Base-by-base conservation (phyloP, 352 stramenopile species). In the Saprolegnia diclina region DNA sequence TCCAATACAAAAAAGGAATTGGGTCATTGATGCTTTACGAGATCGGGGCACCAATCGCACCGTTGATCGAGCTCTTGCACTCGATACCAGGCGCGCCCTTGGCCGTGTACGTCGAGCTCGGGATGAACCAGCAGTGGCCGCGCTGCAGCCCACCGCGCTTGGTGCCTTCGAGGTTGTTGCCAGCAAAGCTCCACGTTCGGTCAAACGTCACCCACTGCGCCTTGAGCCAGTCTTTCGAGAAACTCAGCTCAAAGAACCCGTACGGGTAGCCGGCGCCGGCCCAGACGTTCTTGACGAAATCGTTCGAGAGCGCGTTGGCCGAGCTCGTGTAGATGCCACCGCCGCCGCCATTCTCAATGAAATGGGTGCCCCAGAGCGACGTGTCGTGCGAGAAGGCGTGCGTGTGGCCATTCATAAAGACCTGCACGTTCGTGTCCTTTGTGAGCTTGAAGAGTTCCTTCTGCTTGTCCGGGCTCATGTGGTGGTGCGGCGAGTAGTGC, bases 241-340 rank as follows among this genome's bases (percentile, higher is more conserved):
- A 74, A 21, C 68, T 78, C n/a, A 92, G 46, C 22, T 78, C 78
- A 66, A 92, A 91, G 61, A 91, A 84, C 13, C 83, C 85, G 66
- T 92, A 93, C 61, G 86, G 79, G 4, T 87, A 78, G 22, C 80
- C 80, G 29, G 75, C 78, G 18, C 85, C 85, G 4, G 75, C 76
- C 85, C 83, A 93, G 16, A 83, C 32, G 16, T 79, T 79, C 48
- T 80, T 68, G 1, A 91, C 70, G 40, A 82, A 80, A 40, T 71
- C 50, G 10, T 74, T 64, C 0, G 76, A 82, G 65, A 80, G 82
- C 52, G 78, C 70, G 5, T 82, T 91, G 19, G 83, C 78, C 44
- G 85, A 89, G 55, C 89, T 81, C 67, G 89, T 91, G 65, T 89
- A 73, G 67, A 93, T 93, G 53, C 85, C 85, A 21, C 85, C 85